Evolutionary conservation across 495 filamentous ascomycete species (phyloP).

Genomic region (Penicillium macrosclerotiorum): DNA sequence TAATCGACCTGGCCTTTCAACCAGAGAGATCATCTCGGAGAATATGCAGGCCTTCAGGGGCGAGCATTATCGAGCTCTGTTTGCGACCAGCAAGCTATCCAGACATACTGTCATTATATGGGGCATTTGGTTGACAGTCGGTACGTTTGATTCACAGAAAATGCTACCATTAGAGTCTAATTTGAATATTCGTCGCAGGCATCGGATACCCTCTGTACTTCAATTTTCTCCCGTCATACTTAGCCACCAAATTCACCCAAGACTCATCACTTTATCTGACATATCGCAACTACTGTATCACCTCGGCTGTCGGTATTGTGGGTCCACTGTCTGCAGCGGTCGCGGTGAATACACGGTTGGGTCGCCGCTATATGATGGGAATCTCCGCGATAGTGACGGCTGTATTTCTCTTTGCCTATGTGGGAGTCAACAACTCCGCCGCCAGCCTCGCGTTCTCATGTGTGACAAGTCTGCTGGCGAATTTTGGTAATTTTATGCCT

Average conservation of each 20-base stretch:
- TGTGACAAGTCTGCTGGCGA: constrained; percentile 26
- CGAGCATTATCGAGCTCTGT: constrained; percentile 25
- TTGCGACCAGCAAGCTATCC: constrained; percentile 22
- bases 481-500: constrained; percentile 31
- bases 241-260: constrained; percentile 27
- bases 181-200: constrained; percentile 12
- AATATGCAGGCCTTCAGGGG: constrained; percentile 30
- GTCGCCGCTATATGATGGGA: constrained; percentile 35
- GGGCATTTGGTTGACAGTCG: constrained; percentile 32
- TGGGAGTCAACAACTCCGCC: constrained; percentile 21
- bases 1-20: constrained; percentile 8
- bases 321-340: constrained; percentile 29
- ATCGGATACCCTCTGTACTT: constrained; percentile 37
- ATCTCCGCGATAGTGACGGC: constrained; percentile 30
- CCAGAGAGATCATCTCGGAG: constrained; percentile 24
- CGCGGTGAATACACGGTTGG: constrained; percentile 27
- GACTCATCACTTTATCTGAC: constrained; percentile 26
- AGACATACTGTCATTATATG: constrained; percentile 26
- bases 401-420: constrained; percentile 35
- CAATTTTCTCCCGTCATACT: constrained; percentile 34
- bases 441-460: constrained; percentile 30
- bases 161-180: not conserved
- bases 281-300: constrained; percentile 36
- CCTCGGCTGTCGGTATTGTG: constrained; percentile 28
- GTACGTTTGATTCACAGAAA: constrained; percentile 3